Conservation (phyloP, 2,329 filamentous ascomycete genomes). For the Ophiocordyceps australis region DNA sequence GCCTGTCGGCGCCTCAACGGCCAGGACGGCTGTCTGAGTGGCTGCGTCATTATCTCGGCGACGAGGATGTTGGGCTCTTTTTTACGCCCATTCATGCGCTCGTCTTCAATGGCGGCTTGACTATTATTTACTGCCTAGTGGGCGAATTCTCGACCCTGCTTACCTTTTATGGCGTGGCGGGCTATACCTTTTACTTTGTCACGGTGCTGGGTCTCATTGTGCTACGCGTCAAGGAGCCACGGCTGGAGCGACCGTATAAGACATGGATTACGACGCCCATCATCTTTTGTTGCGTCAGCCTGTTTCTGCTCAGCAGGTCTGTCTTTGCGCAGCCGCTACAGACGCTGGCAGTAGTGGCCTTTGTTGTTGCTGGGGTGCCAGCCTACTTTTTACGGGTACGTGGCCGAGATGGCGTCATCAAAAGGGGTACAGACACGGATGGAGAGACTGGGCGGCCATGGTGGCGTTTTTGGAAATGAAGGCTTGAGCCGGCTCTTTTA, state of each 20-base stretch:
- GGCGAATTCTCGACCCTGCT: conserved; percentile 85
- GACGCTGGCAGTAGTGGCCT: conserved; percentile 70
- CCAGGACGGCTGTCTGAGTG: conserved; percentile 39
- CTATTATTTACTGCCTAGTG: conserved; percentile 58
- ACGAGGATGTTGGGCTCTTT: conserved; percentile 65
- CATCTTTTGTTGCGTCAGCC: conserved; percentile 92
- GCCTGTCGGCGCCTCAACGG: conserved; percentile 24
- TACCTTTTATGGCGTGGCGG: conserved; percentile 94
- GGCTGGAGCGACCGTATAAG: conserved; percentile 76
- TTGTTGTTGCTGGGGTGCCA: conserved; percentile 67
- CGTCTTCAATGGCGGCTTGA: conserved; percentile 59
- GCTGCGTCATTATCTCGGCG: conserved; percentile 48
- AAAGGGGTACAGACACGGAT: conserved; percentile 18
- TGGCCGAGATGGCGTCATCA: conserved; percentile 34
- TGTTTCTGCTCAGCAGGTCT: conserved; percentile 77
- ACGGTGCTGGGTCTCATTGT: conserved; percentile 89
- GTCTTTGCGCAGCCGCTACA: conserved; percentile 85
- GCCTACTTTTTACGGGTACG: conserved; percentile 80
- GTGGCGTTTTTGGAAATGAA: conserved; percentile 43
- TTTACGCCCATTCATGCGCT: conserved; percentile 92
- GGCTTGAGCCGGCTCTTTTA: background rate
- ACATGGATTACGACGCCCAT: conserved; percentile 97
- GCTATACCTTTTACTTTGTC: conserved; percentile 94
- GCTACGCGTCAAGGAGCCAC: conserved; percentile 70
- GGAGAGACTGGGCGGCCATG: conserved; percentile 20